Evolutionary conservation across 495 filamentous ascomycete genomes (phyloP), one percentile per base, ranked within the genome.

Genomic region (Penicillium coffeae): DNA sequence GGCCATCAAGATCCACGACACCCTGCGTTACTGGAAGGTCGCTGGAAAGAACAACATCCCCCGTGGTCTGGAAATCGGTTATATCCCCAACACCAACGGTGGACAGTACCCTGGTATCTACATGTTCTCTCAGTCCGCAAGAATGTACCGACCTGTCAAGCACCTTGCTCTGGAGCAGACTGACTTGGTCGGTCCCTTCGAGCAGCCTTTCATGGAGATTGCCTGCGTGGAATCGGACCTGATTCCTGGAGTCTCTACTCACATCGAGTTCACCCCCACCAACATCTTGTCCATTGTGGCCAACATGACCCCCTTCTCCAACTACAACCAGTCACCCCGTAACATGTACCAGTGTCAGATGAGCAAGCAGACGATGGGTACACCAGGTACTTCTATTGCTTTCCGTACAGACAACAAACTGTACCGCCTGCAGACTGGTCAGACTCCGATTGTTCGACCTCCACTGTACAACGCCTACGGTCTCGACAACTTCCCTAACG

Each of bases 331-430:
- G 67, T 96, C 92, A 21, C 93, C 93, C 10, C 80, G 93, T 76
- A 98, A 98, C 69, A 97, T 98, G 93, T 98, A 98, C 70, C 93
- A 97, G 68, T 95, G 92, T 69, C 93, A 98, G 74, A 98, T 98
- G 93, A 89, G 90, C 67, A 98, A 98, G 68, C 93, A 98, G 73
- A 85, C 92, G 2, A 98, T 98, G 93, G 93, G 93, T 56, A 98
- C 93, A 5, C 93, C 93, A 19, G 91, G 87, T 42, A 88, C 92
- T 8, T 84, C 93, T 0, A 73, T 94, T 47, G 78, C 80, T 22
- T 87, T 94, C 66, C 87, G 93, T 50, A 91, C 90, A 27, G 93
- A 98, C 74, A 98, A 98, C 76, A 98, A 98, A 72, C 77, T 86
- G 61, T 98, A 98, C 69, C 85, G 86, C 50, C 70, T 98, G 27